Evolutionary conservation across 2,329 filamentous ascomycete species (phyloP), one percentile per base, ranked within the genome.

Genomic region (Neocatenulostroma microsporum): DNA sequence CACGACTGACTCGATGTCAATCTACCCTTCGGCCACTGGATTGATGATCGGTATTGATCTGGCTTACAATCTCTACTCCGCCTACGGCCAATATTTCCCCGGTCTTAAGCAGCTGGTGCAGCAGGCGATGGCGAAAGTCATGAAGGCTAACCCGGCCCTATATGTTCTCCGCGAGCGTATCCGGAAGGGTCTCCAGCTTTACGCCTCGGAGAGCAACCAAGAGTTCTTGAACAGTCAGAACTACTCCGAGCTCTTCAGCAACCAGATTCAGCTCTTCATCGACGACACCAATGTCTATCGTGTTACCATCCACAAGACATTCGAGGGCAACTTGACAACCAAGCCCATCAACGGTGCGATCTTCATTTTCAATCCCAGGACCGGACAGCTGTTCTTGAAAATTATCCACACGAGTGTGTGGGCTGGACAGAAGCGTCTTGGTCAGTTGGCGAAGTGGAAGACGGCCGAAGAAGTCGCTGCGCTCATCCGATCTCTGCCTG

Each of bases 311-410:
- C 91, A 98, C 73, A 98, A 98, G 76, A 98, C 91, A 0, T 98
- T 98, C 46, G 91, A 98, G 63, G 91, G 91, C 53, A 98, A 98
- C 59, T 71, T 98, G 76, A 98, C 91, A 0, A 98, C 91, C 2
- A 98, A 98, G 66, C 91, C 91, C 3, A 98, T 98, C 73, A 98
- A 98, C 61, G 91, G 91, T 59, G 91, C 93, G 29, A 96, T 98
- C 60, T 98, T 98, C 71, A 98, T 98, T 58, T 96, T 98, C 76
- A 98, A 98, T 61, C 91, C 93, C n/a, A 79, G 89, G 40, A 98
- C 91, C 34, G 91, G 91, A 34, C 91, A 98, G 57, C 67, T 98
- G 26, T 98, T 98, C 78, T 66, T 98, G 58, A 98, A 98, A 74
- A 96, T 98, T 53, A 98, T 98, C 49, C 93, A 98, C 65, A 98